Evolutionary conservation across 228 moss, liverwort and hornwort genomes (phyloP), one percentile per base, ranked within the genome.

Genomic region (Sphagnum magellanicum): DNA sequence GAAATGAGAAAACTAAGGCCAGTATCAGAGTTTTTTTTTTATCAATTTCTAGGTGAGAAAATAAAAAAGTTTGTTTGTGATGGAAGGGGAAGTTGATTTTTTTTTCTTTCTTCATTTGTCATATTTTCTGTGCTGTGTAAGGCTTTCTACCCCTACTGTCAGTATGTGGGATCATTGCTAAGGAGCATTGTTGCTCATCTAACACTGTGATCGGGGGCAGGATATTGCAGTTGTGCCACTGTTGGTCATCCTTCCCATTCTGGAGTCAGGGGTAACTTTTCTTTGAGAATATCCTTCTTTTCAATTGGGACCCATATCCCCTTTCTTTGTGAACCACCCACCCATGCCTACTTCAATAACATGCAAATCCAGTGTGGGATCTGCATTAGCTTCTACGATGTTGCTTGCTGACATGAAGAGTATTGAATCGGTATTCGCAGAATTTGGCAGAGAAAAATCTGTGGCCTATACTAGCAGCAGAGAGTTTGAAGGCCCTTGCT

Each of bases 191-290:
- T 32, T 32, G 32, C 32, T 32, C 32, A 32, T 32, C 32, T 3
- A 3, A 59, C 59, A 11, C 15, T 59, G 65, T 65, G 65, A 69
- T 32, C 66, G 59, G 62, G 70, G 73, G 67, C 90, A 98, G 98
- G 98, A 98, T 67, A 98, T 98, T 76, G 98, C 89, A 62, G 98
- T 98, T 68, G 98, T 98, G 50, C 98, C 98, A 14, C 75, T 98
- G 67, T 75, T 98, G 71, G 98, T 98, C 71, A 89, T 98, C 76
- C 98, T 98, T 63, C 98, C 98, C 60, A 98, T 98, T 68, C 76
- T 98, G 82, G 98, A 98, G 68, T 74, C 84, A 60, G 98, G 98
- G 90, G 97, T 97, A 87, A 74, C 79, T 59, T 67, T 67, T 76
- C 32, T 32, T 32, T 32, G 32, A 32, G 32, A 32, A 32, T 32